Conservation (phyloP, 31 red algal species). For the Asparagopsis taxiformis region DNA sequence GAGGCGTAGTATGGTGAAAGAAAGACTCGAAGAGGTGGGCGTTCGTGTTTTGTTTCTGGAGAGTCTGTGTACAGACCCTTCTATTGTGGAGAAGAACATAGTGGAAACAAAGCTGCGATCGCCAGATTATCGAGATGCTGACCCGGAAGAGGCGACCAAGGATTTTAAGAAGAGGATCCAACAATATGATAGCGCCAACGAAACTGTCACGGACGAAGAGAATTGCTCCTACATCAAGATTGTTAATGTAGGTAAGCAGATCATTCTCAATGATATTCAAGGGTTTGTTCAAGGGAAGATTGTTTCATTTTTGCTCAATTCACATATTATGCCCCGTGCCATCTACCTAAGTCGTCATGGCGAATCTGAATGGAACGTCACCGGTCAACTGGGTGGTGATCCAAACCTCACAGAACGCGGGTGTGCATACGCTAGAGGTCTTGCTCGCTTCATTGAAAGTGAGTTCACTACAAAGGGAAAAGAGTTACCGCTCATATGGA, state of each 20-base stretch:
- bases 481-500: conserved; percentile 84
- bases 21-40: conserved; percentile 66
- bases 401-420: conserved; percentile 79
- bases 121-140: conserved; percentile 81
- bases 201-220: conserved; percentile 76
- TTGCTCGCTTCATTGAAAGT: conserved; percentile 70
- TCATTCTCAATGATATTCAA: conserved; percentile 86
- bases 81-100: conserved; percentile 90
- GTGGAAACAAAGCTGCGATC: conserved; percentile 74
- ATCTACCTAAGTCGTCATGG: conserved; percentile 94
- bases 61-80: conserved; percentile 75
- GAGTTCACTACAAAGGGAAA: conserved; percentile 49
- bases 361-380: conserved; percentile 95
- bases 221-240: conserved; percentile 88
- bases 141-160: conserved; percentile 76
- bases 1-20: conserved; percentile 71
- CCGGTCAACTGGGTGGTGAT: conserved; percentile 94
- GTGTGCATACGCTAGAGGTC: conserved; percentile 55
- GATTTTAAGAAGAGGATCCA: conserved; percentile 91
- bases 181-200: conserved; percentile 66
- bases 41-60: conserved; percentile 94
- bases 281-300: conserved; percentile 91
- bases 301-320: conserved; percentile 81
- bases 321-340: conserved; percentile 75
- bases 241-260: conserved; percentile 74